These are phyloP conservation scores for Fimicolochytrium jonesii DNA, from an alignment of 192 early-diverging fungal genomes.

Conservation along the genomic window DNA sequence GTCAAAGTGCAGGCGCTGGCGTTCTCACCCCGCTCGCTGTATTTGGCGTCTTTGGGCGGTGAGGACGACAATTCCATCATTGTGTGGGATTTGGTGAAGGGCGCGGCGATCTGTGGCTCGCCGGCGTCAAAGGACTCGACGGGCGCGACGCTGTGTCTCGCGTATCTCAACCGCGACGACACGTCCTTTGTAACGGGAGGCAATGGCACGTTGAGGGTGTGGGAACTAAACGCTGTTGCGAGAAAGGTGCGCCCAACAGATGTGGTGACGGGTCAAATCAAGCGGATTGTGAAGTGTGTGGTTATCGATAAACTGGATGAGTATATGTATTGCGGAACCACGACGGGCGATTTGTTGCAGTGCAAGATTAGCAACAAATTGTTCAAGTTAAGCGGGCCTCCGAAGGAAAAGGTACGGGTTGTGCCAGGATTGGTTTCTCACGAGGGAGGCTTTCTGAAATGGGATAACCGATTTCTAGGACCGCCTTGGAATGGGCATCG, in stretches of 20 bases:
- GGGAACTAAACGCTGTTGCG: conserved; percentile 48
- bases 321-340: conserved; percentile 59
- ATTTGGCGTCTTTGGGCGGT: conserved; percentile 51
- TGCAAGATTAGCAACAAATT: conserved; percentile 44
- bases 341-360: conserved; percentile 54
- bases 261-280: conserved; percentile 54
- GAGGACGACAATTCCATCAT: conserved; percentile 57
- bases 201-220: conserved; percentile 47
- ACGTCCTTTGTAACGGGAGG: conserved; percentile 52
- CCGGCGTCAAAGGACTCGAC: conserved; percentile 50
- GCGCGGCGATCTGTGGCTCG: conserved; percentile 50
- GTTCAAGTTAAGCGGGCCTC: conserved; percentile 54
- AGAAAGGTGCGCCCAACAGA: conserved; percentile 49
- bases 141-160: conserved; percentile 43
- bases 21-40: conserved; percentile 47
- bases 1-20: conserved; percentile 57
- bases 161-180: conserved; percentile 50
- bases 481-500: conserved; percentile 49
- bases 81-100: conserved; percentile 50
- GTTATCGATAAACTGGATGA: conserved; percentile 47
- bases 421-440: too few species aligned
- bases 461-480: too few species aligned
- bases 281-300: conserved; percentile 55
- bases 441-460: too few species aligned
- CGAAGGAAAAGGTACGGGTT: conserved; percentile 52